Conservation (phyloP, 164 flowering plant genomes). For the Malania oleifera region DNA sequence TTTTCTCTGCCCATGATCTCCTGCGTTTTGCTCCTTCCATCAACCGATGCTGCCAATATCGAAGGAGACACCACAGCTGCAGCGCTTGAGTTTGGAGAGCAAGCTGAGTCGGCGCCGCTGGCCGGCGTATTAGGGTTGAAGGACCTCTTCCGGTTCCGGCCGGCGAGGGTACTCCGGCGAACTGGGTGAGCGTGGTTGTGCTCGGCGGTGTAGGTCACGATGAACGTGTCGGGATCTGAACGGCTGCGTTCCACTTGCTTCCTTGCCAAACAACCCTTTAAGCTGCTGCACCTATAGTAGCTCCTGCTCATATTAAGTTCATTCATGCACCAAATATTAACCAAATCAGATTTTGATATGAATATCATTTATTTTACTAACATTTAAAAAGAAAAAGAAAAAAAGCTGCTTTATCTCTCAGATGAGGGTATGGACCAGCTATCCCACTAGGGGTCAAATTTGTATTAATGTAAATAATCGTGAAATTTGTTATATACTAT, state of each 20-base stretch:
- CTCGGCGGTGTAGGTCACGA: conserved; percentile 30
- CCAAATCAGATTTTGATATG: too few relatives aligned
- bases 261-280: conserved; percentile 49
- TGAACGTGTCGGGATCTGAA: conserved; percentile 18
- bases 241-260: conserved; percentile 45
- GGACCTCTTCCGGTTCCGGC: conserved; percentile 15
- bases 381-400: too few relatives aligned
- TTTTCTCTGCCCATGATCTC: too few relatives aligned
- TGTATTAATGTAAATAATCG: too few relatives aligned
- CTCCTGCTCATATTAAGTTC: conserved; percentile 37
- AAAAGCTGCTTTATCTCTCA: too few relatives aligned
- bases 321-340: too few relatives aligned
- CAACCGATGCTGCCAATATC: not conserved
- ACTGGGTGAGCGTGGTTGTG: conserved; percentile 32
- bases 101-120: not conserved
- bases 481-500: too few relatives aligned
- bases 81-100: not conserved
- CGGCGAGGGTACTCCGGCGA: conserved; percentile 26
- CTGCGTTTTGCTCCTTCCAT: not conserved
- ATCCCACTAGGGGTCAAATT: too few relatives aligned
- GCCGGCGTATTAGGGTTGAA: not conserved
- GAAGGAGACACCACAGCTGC: not conserved
- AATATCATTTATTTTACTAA: too few relatives aligned
- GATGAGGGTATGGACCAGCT: too few relatives aligned
- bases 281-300: conserved; percentile 57